A percentile compares a stretch with the other conserved stretches of the same genome.
phyloP scores from a whole-genome alignment of 2,329 filamentous ascomycete genomes.

The Tolypocladium tropicale region DNA sequence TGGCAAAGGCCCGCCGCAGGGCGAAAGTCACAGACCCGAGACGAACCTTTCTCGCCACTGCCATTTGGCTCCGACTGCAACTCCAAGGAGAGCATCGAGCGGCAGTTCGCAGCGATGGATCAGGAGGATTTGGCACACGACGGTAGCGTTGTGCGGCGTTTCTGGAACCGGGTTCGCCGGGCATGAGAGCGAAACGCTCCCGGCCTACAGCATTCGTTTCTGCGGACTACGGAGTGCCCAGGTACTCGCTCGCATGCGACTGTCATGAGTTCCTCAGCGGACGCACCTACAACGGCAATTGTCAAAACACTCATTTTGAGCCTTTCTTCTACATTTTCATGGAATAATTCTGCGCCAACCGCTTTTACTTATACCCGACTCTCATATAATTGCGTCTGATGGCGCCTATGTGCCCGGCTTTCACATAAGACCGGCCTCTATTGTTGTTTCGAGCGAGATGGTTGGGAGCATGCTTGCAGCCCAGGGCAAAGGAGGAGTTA shows the following conservation, averaged over 20 bases:
- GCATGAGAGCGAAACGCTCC: constrained; percentile 10
- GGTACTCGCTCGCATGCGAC: background rate
- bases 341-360: background rate
- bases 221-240: background rate
- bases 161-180: constrained; percentile 53
- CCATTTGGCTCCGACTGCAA: constrained; percentile 22
- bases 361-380: background rate
- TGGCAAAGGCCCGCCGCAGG: constrained; percentile 40
- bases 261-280: background rate
- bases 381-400: background rate
- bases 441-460: background rate
- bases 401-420: background rate
- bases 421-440: background rate
- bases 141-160: constrained; percentile 46
- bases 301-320: background rate
- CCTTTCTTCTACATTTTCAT: background rate
- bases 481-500: constrained; percentile 11
- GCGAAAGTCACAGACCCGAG: constrained; percentile 32
- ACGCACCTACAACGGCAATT: background rate
- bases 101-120: constrained; percentile 42
- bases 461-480: background rate
- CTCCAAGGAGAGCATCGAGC: constrained; percentile 43
- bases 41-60: constrained; percentile 20
- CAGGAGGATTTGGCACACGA: constrained; percentile 32
- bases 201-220: background rate